phyloP scores from a whole-genome alignment of 148 eudicot species.

The Silene latifolia region DNA sequence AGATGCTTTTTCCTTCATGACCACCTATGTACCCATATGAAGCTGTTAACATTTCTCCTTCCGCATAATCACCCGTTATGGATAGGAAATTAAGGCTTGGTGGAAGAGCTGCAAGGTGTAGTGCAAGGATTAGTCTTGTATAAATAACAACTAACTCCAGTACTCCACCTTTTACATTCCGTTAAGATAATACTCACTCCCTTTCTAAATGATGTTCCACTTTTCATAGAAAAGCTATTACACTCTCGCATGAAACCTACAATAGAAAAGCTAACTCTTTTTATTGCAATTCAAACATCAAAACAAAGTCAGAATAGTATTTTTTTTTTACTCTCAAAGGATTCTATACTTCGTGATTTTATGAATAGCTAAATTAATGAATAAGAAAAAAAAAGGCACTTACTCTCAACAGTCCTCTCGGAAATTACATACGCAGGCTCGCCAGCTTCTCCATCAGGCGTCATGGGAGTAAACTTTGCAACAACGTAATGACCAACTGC shows the following conservation, averaged over 20 bases:
- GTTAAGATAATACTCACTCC: not conserved
- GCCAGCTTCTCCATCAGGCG: slow-evolving; percentile 90
- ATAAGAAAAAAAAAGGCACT: slow-evolving; percentile 24
- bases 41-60: slow-evolving; percentile 87
- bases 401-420: slow-evolving; percentile 77
- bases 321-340: not conserved
- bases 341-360: not conserved
- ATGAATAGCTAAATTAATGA: not conserved
- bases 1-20: slow-evolving; percentile 91
- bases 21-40: slow-evolving; percentile 98
- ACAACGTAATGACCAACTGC: slow-evolving; percentile 82
- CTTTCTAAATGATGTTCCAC: not conserved
- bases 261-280: not conserved
- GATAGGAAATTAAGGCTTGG: slow-evolving; percentile 92
- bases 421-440: slow-evolving; percentile 72
- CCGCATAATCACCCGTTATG: slow-evolving; percentile 84
- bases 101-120: slow-evolving; percentile 72
- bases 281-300: not conserved
- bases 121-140: slow-evolving; percentile 19
- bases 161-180: not conserved
- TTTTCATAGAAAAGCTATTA: not conserved
- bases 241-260: not conserved
- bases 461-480: slow-evolving; percentile 94
- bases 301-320: slow-evolving; percentile 3
- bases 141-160: not conserved